phyloP scores from a whole-genome alignment of 2,329 filamentous ascomycete species.

The Corniculantispora saksenae region DNA sequence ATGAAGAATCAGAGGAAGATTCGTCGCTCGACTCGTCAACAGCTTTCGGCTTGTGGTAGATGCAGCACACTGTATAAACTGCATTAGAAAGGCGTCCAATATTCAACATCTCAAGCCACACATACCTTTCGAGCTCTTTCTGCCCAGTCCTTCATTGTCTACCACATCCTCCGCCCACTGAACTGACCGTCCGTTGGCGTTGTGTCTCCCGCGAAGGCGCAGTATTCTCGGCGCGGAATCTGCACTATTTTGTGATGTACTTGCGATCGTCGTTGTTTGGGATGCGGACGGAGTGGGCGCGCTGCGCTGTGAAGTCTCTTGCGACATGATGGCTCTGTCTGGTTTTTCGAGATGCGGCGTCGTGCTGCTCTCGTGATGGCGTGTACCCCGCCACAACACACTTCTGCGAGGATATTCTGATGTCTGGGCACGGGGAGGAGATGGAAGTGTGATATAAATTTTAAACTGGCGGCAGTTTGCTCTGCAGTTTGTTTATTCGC shows the following conservation, averaged over 20 bases:
- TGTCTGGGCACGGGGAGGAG: neutral
- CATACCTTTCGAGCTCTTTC: slow-evolving; percentile 90
- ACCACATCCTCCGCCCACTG: slow-evolving; percentile 92
- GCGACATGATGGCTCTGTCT: slow-evolving; percentile 30
- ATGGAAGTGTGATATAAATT: neutral
- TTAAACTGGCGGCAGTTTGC: neutral
- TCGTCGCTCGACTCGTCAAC: slow-evolving; percentile 81
- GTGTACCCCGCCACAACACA: neutral
- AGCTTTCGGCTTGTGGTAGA: slow-evolving; percentile 84
- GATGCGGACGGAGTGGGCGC: slow-evolving; percentile 37
- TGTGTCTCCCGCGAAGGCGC: slow-evolving; percentile 53
- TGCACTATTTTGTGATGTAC: slow-evolving; percentile 29
- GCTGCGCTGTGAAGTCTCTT: slow-evolving; percentile 30
- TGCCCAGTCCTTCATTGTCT: slow-evolving; percentile 92
- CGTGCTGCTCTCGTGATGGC: neutral
- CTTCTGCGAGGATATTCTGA: neutral
- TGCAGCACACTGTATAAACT: slow-evolving; percentile 82
- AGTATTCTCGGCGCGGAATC: slow-evolving; percentile 42
- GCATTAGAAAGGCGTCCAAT: neutral
- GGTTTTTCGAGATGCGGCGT: neutral
- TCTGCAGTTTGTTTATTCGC: neutral
- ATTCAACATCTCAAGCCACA: neutral
- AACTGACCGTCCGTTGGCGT: slow-evolving; percentile 61
- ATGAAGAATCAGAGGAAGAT: slow-evolving; percentile 59
- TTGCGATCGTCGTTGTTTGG: slow-evolving; percentile 29